Base-by-base conservation (phyloP, 371 early-diverging fungal species). In the Zancudomyces culisetae region DNA sequence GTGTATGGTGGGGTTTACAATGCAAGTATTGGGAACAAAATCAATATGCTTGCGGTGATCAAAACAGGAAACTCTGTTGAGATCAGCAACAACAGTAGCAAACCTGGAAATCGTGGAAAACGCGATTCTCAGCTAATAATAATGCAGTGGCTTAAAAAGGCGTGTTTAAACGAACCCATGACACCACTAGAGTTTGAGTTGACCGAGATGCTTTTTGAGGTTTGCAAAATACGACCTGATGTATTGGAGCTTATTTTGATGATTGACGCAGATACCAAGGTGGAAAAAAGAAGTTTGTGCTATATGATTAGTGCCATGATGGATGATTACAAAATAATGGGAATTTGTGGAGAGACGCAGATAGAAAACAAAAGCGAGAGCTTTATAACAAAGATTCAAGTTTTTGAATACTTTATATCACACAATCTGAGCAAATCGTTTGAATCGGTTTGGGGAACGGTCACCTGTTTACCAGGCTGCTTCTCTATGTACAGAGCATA, bases 401-500 rank as follows among this genome's bases (percentile, higher is more conserved):
- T 95, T 1, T 94, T 87, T 66, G 95, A 95, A 62, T 95, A 93
- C 69, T 95, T 86, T 57, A 90, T 91, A 27, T 82, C 84, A 23
- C 95, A 95, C 68, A 89, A 95, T 61, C 71, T 90, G 21, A 78
- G 79, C 45, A 93, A 93, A 65, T 82, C 85, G 0, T 93, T 95
- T 68, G 94, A 95, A 66, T 78, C 81, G 18, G 80, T 93, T 39
- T 95, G 91, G 78, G 96, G 94, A 62, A 90, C 89, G 68, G 94
- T 95, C 13, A 95, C 92, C 41, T 95, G 95, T 67, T 69, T 95
- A 18, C 93, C 92, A 4, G 92, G 95, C 30, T 92, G 92, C 62
- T 92, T 92, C 70, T 80, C 87, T 52, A 87, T 85, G 83, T 90
- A 89, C 66, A 73, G 90, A 39, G 76, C 80, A 21, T 78, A 71